These are phyloP conservation scores for Pseudogymnoascus sp. DNA, from an alignment of 2,329 filamentous ascomycete species.

Conservation along the genomic window DNA sequence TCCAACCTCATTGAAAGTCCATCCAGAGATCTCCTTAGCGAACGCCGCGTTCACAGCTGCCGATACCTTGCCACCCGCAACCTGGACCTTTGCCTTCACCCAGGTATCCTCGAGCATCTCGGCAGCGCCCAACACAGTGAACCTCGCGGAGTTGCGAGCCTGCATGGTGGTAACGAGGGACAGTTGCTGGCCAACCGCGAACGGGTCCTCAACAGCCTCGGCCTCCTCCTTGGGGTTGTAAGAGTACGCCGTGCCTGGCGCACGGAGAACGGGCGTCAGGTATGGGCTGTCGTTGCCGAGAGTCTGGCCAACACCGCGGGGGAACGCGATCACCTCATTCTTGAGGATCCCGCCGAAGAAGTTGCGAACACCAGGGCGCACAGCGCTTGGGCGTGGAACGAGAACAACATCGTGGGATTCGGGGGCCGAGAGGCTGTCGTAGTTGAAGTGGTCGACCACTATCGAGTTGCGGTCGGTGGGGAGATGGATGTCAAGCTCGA, in stretches of 20 bases:
- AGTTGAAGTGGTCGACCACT: constrained; percentile 93
- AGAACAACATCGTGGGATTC: constrained; percentile 87
- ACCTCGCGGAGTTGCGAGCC: constrained; percentile 84
- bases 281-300: constrained; percentile 69
- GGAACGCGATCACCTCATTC: constrained; percentile 63
- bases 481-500: constrained; percentile 84
- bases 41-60: constrained; percentile 77
- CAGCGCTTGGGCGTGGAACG: constrained; percentile 56
- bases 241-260: constrained; percentile 78
- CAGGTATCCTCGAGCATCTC: constrained; percentile 85
- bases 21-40: constrained; percentile 75
- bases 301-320: constrained; percentile 69
- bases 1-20: constrained; percentile 91
- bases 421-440: constrained; percentile 65
- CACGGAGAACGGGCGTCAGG: constrained; percentile 72
- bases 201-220: constrained; percentile 67
- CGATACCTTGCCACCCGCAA: constrained; percentile 34
- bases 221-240: constrained; percentile 87
- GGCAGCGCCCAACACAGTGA: constrained; percentile 75
- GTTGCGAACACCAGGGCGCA: constrained; percentile 63
- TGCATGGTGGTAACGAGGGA: constrained; percentile 79
- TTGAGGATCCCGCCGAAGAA: constrained; percentile 61
- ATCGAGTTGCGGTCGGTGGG: constrained; percentile 75
- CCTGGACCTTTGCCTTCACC: constrained; percentile 72
- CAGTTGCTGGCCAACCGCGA: constrained; percentile 76